These are phyloP conservation scores for Thermothielavioides terrestris DNA, from an alignment of 495 filamentous ascomycete species.

Conservation along the genomic window DNA sequence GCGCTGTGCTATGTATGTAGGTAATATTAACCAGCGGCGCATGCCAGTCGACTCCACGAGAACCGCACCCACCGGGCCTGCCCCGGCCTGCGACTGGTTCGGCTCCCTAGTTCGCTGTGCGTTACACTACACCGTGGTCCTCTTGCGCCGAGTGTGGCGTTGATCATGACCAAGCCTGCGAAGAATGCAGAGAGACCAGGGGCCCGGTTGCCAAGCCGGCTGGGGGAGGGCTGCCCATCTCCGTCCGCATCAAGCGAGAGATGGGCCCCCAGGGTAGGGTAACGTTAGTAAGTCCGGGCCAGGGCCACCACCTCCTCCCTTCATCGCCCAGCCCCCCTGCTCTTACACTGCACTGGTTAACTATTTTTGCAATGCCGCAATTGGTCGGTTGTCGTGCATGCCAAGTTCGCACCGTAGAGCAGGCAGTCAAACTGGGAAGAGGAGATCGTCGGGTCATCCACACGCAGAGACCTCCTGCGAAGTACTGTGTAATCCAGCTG, in stretches of 20 bases:
- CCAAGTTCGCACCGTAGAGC: not conserved
- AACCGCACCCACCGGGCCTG: conserved; percentile 4
- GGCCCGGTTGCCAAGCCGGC: conserved; percentile 11
- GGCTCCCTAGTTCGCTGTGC: not conserved
- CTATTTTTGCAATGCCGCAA: conserved; percentile 5
- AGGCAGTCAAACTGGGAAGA: not conserved
- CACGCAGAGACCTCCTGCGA: too few species aligned
- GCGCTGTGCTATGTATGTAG: too few species aligned
- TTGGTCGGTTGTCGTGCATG: not conserved
- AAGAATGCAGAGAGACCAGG: conserved; percentile 9
- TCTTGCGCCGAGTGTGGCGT: conserved; percentile 20
- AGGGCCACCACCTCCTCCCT: not conserved
- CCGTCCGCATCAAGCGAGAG: conserved; percentile 1
- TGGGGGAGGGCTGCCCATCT: conserved; percentile 3
- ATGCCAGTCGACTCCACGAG: conserved; percentile 13
- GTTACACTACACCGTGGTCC: too few species aligned
- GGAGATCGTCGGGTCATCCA: not conserved
- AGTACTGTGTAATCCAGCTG: too few species aligned
- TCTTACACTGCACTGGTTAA: too few species aligned
- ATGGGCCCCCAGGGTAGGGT: not conserved
- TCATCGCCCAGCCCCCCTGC: not conserved
- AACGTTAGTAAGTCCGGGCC: not conserved
- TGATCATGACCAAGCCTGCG: conserved; percentile 13
- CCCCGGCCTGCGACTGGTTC: conserved; percentile 8
- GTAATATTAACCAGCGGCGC: conserved; percentile 10